Conservation (phyloP, 129 eudicot genomes). For the Oenanthe sinensis region DNA sequence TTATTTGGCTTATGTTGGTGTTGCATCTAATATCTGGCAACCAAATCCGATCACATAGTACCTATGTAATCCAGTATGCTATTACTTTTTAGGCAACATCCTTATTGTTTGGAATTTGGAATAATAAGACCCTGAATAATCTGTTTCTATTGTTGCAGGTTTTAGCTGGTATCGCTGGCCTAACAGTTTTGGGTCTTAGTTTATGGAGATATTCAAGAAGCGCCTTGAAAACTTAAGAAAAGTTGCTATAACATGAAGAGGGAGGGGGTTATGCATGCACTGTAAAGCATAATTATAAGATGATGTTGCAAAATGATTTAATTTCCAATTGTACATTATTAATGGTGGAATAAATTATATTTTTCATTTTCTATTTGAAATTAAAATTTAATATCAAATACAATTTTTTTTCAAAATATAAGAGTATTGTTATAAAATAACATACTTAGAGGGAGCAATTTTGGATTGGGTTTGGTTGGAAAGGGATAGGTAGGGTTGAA, state of each 20-base stretch:
- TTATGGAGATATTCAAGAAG: constrained; percentile 63
- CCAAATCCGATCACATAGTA: neutral
- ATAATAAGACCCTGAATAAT: too few species aligned
- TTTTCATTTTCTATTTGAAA: too few species aligned
- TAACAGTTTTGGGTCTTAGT: constrained; percentile 41
- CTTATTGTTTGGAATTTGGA: neutral
- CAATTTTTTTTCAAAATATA: too few species aligned
- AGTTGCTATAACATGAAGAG: neutral
- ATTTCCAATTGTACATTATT: neutral
- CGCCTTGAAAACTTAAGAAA: constrained; percentile 19
- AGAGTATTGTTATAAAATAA: too few species aligned
- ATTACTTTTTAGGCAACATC: neutral
- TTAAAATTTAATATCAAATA: too few species aligned
- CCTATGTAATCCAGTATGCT: neutral
- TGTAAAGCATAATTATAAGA: neutral
- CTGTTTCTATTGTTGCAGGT: constrained; percentile 32
- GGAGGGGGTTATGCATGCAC: too few species aligned
- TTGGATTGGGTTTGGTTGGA: too few species aligned
- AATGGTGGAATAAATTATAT: too few species aligned
- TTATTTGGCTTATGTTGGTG: neutral
- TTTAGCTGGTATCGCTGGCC: constrained; percentile 50
- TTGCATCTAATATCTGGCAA: neutral
- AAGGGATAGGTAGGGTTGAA: too few species aligned
- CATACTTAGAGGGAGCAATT: too few species aligned
- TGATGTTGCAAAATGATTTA: neutral